Conservation (phyloP, 2,329 filamentous ascomycete species). For the Xylaria sp. region DNA sequence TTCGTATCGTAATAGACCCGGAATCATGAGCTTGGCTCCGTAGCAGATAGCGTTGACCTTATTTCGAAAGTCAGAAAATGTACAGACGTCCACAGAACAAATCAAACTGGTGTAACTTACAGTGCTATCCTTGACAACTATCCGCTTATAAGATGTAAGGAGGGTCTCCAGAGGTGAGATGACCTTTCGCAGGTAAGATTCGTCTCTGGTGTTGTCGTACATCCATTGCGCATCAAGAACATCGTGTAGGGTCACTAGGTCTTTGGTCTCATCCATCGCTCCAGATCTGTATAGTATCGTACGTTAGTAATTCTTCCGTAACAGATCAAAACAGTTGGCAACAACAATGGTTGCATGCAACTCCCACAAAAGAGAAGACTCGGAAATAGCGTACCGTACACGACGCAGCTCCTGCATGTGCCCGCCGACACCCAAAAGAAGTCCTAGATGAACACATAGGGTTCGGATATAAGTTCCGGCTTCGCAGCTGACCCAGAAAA, state of each 20-base stretch:
- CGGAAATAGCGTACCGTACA: conserved; percentile 69
- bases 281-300: conserved; percentile 63
- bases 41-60: conserved; percentile 89
- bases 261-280: conserved; percentile 91
- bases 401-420: conserved; percentile 98
- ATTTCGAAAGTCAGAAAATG: conserved; percentile 15
- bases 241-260: conserved; percentile 93
- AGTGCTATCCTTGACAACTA: conserved; percentile 94
- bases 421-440: conserved; percentile 81
- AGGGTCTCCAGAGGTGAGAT: conserved; percentile 94
- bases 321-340: not conserved
- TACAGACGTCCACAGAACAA: not conserved
- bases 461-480: conserved; percentile 99
- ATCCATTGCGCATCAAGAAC: conserved; percentile 96
- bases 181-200: conserved; percentile 89
- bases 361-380: not conserved
- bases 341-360: not conserved
- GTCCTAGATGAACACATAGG: conserved; percentile 70
- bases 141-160: conserved; percentile 91
- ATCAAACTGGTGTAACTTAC: conserved; percentile 16
- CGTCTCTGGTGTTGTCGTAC: conserved; percentile 94
- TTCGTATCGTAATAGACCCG: conserved; percentile 92
- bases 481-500: conserved; percentile 99
- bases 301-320: conserved; percentile 9
- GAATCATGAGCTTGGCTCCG: conserved; percentile 98